Conservation (phyloP, 1,284 basidiomycete species). For the Cryptococcus depauperatus region DNA sequence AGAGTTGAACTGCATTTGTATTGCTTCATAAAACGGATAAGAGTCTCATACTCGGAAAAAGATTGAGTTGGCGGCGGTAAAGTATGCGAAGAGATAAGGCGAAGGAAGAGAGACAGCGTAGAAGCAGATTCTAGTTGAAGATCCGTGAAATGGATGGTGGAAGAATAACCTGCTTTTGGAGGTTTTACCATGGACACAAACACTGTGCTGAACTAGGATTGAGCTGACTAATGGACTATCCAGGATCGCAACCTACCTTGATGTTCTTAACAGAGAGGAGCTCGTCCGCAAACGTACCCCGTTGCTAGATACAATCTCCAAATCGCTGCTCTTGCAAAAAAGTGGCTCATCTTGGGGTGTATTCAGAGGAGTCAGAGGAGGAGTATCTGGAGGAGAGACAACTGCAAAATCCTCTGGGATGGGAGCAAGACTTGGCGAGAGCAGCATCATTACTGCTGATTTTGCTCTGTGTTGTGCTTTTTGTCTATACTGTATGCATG, state of each 20-base stretch:
- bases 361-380: not conserved
- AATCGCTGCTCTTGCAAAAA: not conserved
- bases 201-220: not conserved
- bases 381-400: not conserved
- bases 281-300: not conserved
- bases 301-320: not conserved
- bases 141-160: conserved; percentile 5
- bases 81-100: conserved; percentile 4
- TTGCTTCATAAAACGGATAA: conserved; percentile 6
- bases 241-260: not conserved
- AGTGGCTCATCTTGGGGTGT: not conserved
- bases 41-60: conserved; percentile 5
- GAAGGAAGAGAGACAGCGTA: conserved; percentile 10
- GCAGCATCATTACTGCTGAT: not conserved
- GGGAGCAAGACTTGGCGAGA: conserved; percentile 1
- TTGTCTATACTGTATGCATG: not conserved
- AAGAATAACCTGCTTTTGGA: not conserved
- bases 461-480: not conserved
- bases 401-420: conserved; percentile 4
- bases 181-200: not conserved
- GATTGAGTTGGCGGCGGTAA: conserved; percentile 6
- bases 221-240: not conserved
- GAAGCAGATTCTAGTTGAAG: conserved; percentile 4
- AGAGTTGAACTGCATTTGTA: conserved; percentile 6
- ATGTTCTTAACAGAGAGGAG: not conserved